These are phyloP conservation scores for Solanum tarijense DNA, from an alignment of 257 asterid species.

Conservation along the genomic window DNA sequence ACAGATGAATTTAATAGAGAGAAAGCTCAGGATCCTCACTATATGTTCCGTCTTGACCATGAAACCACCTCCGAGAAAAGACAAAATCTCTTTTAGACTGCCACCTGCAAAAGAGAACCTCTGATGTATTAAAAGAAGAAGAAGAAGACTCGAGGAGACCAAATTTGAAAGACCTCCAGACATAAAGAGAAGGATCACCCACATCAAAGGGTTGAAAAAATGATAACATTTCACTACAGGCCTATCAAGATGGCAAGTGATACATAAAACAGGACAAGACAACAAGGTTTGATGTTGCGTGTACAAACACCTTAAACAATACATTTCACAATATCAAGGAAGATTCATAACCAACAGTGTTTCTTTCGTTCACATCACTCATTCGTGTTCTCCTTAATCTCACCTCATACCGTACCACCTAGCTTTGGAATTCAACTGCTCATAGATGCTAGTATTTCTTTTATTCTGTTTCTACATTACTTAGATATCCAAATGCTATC, in stretches of 20 bases:
- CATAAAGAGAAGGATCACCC: background rate
- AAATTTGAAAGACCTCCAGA: background rate
- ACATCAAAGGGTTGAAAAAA: background rate
- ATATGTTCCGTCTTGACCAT: slow-evolving; percentile 94
- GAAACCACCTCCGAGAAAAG: slow-evolving; percentile 96
- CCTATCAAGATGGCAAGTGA: background rate
- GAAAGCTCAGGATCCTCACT: slow-evolving; percentile 39
- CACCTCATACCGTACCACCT: background rate
- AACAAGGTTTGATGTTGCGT: background rate
- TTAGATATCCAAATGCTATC: background rate
- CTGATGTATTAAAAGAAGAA: background rate
- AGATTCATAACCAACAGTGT: background rate
- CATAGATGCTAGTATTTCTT: background rate
- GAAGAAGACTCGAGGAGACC: slow-evolving; percentile 11
- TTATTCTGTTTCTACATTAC: background rate
- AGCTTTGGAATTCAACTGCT: background rate
- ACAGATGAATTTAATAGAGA: background rate
- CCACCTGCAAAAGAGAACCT: slow-evolving; percentile 61
- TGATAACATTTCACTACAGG: background rate
- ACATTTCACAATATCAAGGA: background rate
- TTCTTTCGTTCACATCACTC: background rate
- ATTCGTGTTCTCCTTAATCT: background rate
- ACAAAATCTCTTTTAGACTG: slow-evolving; percentile 80
- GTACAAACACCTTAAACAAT: background rate
- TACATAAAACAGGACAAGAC: background rate